phyloP scores from a whole-genome alignment of 192 early-diverging fungal genomes.

The Entomortierella chlamydospora region DNA sequence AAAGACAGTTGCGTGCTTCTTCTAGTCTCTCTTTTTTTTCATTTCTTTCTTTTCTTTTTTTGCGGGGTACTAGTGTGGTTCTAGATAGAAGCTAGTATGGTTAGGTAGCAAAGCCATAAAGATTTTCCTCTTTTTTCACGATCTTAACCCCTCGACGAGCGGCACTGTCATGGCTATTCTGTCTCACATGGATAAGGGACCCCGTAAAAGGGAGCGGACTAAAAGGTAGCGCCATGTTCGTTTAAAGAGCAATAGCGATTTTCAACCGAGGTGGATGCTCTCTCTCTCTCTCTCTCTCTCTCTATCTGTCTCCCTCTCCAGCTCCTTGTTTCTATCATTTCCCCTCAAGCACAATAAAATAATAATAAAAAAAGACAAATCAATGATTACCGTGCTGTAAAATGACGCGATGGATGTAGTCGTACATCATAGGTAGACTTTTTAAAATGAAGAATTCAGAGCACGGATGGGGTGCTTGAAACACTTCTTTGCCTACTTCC shows the following conservation, averaged over 20 bases:
- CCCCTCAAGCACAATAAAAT: not conserved
- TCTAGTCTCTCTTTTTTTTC: not conserved
- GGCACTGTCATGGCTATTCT: no score
- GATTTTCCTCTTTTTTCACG: no score
- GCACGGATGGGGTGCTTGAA: no score
- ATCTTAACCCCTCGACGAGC: not conserved
- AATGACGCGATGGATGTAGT: not conserved
- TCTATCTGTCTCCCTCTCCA: not conserved
- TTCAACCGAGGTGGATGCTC: no score
- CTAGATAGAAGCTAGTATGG: not conserved
- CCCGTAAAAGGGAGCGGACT: not conserved
- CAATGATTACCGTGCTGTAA: not conserved
- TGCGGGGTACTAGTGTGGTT: not conserved
- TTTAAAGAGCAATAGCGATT: no score
- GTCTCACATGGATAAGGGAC: no score
- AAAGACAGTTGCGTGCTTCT: not conserved
- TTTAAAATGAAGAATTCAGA: no score
- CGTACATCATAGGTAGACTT: not conserved
- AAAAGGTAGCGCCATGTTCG: no score
- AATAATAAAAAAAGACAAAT: no score
- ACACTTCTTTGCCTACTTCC: no score
- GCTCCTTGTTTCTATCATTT: not conserved
- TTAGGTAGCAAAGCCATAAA: not conserved
- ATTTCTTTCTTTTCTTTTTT: not conserved
- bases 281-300: no score